Conservation (phyloP, 495 filamentous ascomycete species). For the Hypoxylon cercidicola region DNA sequence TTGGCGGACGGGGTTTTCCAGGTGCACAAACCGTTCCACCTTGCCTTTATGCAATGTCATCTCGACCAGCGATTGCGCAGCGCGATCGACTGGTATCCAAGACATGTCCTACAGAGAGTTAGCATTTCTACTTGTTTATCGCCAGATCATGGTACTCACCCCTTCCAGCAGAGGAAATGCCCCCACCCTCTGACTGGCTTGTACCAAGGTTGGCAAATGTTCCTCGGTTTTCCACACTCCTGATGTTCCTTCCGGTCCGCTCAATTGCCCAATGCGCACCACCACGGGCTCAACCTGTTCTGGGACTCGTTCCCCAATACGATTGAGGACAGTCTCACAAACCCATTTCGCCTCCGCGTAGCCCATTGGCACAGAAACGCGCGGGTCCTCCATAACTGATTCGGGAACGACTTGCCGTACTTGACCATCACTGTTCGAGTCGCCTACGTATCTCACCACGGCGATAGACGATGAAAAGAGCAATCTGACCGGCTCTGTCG, state of each 20-base stretch:
- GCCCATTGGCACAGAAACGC: constrained; percentile 27
- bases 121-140: neutral
- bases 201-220: constrained; percentile 53
- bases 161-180: constrained; percentile 51
- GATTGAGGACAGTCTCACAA: constrained; percentile 49
- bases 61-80: constrained; percentile 45
- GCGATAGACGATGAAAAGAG: constrained; percentile 40
- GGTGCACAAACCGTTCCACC: constrained; percentile 45
- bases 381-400: constrained; percentile 17
- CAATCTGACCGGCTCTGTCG: constrained; percentile 1
- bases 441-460: constrained; percentile 10
- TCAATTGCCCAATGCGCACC: constrained; percentile 48
- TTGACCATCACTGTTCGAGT: neutral
- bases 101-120: constrained; percentile 37
- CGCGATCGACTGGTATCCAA: constrained; percentile 54
- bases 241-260: constrained; percentile 41
- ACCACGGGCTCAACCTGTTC: constrained; percentile 38
- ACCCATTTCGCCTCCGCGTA: constrained; percentile 50
- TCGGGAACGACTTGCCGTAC: constrained; percentile 2
- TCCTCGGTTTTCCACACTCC: constrained; percentile 47
- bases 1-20: constrained; percentile 54
- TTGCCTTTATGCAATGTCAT: constrained; percentile 41
- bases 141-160: constrained; percentile 38
- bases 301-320: neutral
- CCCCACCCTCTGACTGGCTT: constrained; percentile 48